Percentiles rank a stretch among this genome's conserved stretches.
Conservation (phyloP, 352 stramenopile genomes). For the Nothophytophthora sp. region DNA sequence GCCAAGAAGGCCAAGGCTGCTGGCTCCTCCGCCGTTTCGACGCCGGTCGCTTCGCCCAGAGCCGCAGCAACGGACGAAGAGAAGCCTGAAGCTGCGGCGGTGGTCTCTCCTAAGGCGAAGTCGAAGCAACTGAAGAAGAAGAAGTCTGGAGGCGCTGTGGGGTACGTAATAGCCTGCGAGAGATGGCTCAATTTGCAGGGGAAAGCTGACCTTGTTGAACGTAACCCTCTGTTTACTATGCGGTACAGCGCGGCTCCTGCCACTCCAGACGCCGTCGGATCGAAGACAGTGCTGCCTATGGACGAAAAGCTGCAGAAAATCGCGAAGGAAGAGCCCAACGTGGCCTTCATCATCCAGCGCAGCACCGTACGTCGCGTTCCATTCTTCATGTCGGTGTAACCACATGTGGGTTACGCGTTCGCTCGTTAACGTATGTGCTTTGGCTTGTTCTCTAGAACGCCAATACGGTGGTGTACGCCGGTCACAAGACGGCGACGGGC, state of each 20-base stretch:
- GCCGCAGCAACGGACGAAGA: constrained; percentile 3
- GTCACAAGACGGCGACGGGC: constrained; percentile 34
- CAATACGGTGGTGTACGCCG: constrained; percentile 87
- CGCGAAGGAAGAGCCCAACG: constrained; percentile 68
- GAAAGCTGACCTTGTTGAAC: too few species aligned
- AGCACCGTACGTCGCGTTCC: constrained; percentile 57
- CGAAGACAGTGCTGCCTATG: constrained; percentile 47
- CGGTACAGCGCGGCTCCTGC: constrained; percentile 12
- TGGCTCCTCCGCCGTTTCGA: too few species aligned
- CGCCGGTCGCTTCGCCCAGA: constrained; percentile 9
- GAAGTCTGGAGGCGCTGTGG: constrained; percentile 15
- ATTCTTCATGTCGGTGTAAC: too few species aligned
- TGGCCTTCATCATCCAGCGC: constrained; percentile 87
- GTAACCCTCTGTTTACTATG: too few species aligned
- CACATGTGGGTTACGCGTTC: neutral
- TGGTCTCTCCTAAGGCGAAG: constrained; percentile 24
- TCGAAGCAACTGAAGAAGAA: constrained; percentile 43
- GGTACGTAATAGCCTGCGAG: constrained; percentile 9
- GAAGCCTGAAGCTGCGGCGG: constrained; percentile 1
- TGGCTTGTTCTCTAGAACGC: constrained; percentile 51
- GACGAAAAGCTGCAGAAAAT: constrained; percentile 70
- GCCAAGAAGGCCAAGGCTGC: constrained; percentile 23
- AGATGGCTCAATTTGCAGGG: too few species aligned
- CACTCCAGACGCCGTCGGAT: constrained; percentile 6
- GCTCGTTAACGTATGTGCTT: neutral